Percentiles rank a stretch among this genome's conserved stretches.
These are phyloP conservation scores for Tolypocladium tundrense DNA, from an alignment of 2,329 filamentous ascomycete species.

Conservation along the genomic window DNA sequence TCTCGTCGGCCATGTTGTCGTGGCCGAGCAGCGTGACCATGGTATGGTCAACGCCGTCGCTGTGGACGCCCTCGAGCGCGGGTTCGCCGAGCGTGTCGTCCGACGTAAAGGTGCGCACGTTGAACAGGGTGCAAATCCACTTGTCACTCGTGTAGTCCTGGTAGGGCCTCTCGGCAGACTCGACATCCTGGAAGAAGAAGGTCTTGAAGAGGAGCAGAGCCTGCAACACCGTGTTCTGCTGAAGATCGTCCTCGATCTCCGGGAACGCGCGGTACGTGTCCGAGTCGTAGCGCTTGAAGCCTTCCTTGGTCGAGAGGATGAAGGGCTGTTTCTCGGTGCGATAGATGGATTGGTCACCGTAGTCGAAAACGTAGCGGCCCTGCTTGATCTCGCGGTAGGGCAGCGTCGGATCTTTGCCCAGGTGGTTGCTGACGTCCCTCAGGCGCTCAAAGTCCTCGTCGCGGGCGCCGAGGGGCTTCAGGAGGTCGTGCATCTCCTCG, in stretches of 20 bases:
- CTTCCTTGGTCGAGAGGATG: conserved; percentile 13
- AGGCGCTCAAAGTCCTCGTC: conserved; percentile 12
- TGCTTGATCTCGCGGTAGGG: conserved; percentile 13
- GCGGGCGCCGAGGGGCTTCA: conserved; percentile 12
- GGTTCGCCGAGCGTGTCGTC: conserved; percentile 16
- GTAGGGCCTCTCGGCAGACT: conserved; percentile 9
- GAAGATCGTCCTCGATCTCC: conserved; percentile 15
- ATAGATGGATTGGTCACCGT: conserved; percentile 9
- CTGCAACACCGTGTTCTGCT: conserved; percentile 18
- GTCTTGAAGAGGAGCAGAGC: conserved; percentile 19
- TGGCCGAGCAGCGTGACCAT: conserved; percentile 17
- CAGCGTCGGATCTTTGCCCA: conserved; percentile 15
- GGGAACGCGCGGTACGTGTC: conserved; percentile 14
- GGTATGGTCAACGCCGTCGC: conserved; percentile 19
- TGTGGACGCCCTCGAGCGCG: conserved; percentile 19
- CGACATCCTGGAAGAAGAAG: conserved; percentile 13
- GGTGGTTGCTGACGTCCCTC: conserved; percentile 10
- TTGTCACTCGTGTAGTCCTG: conserved; percentile 16
- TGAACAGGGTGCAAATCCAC: conserved; percentile 16
- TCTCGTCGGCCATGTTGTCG: conserved; percentile 15
- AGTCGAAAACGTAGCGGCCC: conserved; percentile 15
- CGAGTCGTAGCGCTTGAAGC: conserved; percentile 19
- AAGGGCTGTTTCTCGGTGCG: conserved; percentile 18
- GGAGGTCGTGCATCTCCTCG: conserved; percentile 11
- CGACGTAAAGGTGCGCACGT: conserved; percentile 16